Evolutionary conservation across 768 basidiomycete genomes (phyloP).

Genomic region (Lentinula raphanica): DNA sequence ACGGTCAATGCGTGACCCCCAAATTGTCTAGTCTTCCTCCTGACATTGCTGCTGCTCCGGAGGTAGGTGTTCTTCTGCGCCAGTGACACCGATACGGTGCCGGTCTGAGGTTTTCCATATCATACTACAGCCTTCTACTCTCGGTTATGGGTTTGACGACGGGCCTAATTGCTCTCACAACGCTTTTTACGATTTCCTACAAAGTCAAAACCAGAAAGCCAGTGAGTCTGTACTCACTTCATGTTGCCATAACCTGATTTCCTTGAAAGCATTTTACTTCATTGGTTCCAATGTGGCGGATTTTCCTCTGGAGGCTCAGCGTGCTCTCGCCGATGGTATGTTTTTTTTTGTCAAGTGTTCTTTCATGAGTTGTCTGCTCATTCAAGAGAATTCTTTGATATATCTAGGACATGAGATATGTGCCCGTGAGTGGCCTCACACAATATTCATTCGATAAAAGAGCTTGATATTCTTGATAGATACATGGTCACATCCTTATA

Average conservation of each 20-base stretch:
- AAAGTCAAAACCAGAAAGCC: slow-evolving; percentile 51
- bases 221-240: slow-evolving; percentile 30
- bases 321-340: slow-evolving; percentile 40
- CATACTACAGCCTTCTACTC: slow-evolving; percentile 24
- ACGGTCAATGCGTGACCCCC: slow-evolving; percentile 37
- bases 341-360: no score
- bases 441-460: neutral
- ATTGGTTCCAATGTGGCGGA: slow-evolving; percentile 55
- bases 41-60: slow-evolving; percentile 43
- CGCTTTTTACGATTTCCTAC: slow-evolving; percentile 52
- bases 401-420: slow-evolving; percentile 47
- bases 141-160: slow-evolving; percentile 63
- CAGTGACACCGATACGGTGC: neutral
- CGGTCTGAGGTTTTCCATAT: neutral
- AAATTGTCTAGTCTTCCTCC: slow-evolving; percentile 37
- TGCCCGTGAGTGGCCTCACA: slow-evolving; percentile 38
- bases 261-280: slow-evolving; percentile 49
- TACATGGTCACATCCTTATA: slow-evolving; percentile 53
- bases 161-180: slow-evolving; percentile 66
- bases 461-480: slow-evolving; percentile 26
- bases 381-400: neutral
- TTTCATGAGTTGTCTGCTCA: neutral
- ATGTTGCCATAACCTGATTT: neutral
- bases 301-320: slow-evolving; percentile 52
- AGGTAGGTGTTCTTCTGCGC: slow-evolving; percentile 31